Evolutionary conservation across 495 filamentous ascomycete genomes (phyloP), one percentile per base, ranked within the genome.

Genomic region (Polyplosphaeria fusca): DNA sequence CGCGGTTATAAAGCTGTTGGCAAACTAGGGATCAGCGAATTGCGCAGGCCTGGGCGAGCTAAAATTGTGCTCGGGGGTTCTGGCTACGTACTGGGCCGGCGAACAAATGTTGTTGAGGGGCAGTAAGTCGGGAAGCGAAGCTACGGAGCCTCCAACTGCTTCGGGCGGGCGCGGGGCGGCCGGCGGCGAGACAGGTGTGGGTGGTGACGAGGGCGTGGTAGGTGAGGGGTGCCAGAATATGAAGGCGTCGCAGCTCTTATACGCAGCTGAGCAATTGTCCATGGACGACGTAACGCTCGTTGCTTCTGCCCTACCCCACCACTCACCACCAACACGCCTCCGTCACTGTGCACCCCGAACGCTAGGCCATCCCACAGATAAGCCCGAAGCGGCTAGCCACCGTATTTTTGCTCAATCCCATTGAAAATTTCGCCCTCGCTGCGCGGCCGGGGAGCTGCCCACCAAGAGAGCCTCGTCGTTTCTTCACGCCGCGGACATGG

Each of bases 371-470:
- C 19, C 32, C 46, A 20, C 16, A 9, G 24, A 37, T 35, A 45
- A 39, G 28, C 39, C 27, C 53, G 25, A 47, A 20, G 42, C 40
- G 44, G 32, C 53, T 27, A 43, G 16, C 9, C 30, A 12, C 30
- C 22, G 5, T 16, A 19, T 16, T 53, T 48, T 52, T 59, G 11
- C 40, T 25, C 26, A 43, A 44, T 27, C 22, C 38, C 16, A 54
- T 45, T 53, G 48, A 60, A 60, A 54, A 60, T 48, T 53, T 49
- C 23, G 28, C 32, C 47, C 39, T 27, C n/a, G n/a, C n/a, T 45
- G 16, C 12, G 12, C 39, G 47, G 47, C 47, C 30, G 47, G 35
- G 27, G 30, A 35, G 30, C 30, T 14, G 7, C 14, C 30, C 30
- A 7, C 30, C 7, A 7, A 14, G 7, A 35, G 14, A 14, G 14